Base-by-base conservation (phyloP, 306 rosid genomes). In the Castanospermum australe region DNA sequence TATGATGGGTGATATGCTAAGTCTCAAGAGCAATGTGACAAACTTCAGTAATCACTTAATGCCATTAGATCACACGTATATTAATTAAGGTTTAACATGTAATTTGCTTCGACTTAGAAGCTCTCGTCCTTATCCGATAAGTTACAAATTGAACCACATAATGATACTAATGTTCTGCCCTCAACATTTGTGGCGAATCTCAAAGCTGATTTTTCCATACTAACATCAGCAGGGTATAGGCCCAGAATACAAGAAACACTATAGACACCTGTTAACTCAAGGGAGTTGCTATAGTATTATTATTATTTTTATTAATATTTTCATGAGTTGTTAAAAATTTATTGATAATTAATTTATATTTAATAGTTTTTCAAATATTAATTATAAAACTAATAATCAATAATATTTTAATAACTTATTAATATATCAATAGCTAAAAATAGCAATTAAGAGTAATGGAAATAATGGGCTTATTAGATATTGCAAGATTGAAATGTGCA, bases 1-100 rank as follows among this genome's bases (percentile, higher is more conserved):
- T 21, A 84, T 71, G 75, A 76, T 79, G 78, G 41, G 5, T 48
- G 41, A 4, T 48, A 66, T 81, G 69, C 65, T 73, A 74, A 28
- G 59, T 75, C 75, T 73, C 71, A 48, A 56, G 45, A 67, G 74
- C 69, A 57, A 77, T 52, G 21, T 50, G 66, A 67, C 47, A 50
- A 67, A 67, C 64, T 21, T 42, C 59, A 81, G 69, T 6, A 38
- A 73, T 77, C 47, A 78, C 60, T 82, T 24, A 51, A 28, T 30
- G 8, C 33, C 45, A 48, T 54, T 32, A 55, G 76, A 21, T 38
- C 39, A 75, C 48, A 55, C 62, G 63, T 59, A 68, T 45, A 80
- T 47, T 36, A 55, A 56, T 71, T 33, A 44, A 35, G 63, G 50
- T 60, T 51, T 18, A 68, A n/a, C 11, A 11, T 15, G 47, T 57